Evolutionary conservation across 257 asterid species (phyloP).

Genomic region (Solanum peruvianum): DNA sequence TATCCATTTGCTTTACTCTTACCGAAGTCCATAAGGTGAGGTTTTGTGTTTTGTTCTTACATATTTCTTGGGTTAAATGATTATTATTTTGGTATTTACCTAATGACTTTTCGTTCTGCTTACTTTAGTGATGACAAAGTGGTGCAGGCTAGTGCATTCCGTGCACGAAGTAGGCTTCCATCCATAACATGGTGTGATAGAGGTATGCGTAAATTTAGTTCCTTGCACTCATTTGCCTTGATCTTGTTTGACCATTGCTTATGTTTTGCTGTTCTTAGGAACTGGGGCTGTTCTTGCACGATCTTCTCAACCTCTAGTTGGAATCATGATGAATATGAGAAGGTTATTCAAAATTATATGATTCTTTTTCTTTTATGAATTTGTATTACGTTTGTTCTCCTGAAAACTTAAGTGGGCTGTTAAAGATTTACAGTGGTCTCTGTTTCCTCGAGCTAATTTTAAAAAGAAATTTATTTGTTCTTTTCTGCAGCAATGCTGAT

Average conservation of each 20-base stretch:
- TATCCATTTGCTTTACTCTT: constrained; percentile 94
- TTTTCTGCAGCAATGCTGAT: constrained; percentile 70
- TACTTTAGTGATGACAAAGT: constrained; percentile 69
- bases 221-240: constrained; percentile 5
- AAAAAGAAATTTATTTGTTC: neutral
- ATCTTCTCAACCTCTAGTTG: constrained; percentile 94
- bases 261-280: constrained; percentile 33
- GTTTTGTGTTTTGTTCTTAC: neutral
- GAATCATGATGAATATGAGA: constrained; percentile 98
- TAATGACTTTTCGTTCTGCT: constrained; percentile 15
- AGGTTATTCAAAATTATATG: constrained; percentile 34
- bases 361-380: neutral
- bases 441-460: neutral
- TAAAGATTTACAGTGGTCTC: neutral
- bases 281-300: constrained; percentile 98
- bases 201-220: constrained; percentile 34
- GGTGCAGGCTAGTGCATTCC: constrained; percentile 74
- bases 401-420: neutral
- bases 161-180: constrained; percentile 89
- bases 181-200: constrained; percentile 90
- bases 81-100: constrained; percentile 10
- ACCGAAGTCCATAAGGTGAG: constrained; percentile 77
- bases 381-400: neutral
- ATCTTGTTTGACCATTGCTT: neutral
- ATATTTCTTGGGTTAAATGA: constrained; percentile 4